phyloP scores from a whole-genome alignment of 2,329 filamentous ascomycete genomes.

The Bipolaris victoriae region DNA sequence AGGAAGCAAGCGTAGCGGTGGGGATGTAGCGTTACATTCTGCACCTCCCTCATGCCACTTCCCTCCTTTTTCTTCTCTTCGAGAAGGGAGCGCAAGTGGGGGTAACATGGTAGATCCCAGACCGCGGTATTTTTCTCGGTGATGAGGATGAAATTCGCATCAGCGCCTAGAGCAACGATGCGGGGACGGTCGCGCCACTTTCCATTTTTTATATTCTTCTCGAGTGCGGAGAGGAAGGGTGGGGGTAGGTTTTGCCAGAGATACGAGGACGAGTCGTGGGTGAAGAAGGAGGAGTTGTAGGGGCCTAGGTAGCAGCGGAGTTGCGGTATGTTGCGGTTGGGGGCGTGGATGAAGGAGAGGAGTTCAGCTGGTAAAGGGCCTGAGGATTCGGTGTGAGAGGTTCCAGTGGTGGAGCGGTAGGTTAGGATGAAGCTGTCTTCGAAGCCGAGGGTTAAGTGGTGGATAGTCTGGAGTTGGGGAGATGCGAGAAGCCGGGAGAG shows the following conservation, averaged over 20 bases:
- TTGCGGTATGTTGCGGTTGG: constrained; percentile 33
- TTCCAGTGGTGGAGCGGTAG: constrained; percentile 36
- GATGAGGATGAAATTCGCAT: constrained; percentile 38
- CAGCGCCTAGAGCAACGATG: constrained; percentile 40
- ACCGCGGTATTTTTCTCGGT: constrained; percentile 38
- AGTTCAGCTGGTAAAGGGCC: constrained; percentile 35
- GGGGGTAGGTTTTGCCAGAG: constrained; percentile 44
- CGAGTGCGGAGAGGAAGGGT: constrained; percentile 29
- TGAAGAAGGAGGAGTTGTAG: constrained; percentile 44
- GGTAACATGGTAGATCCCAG: constrained; percentile 39
- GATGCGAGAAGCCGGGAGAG: constrained; percentile 34
- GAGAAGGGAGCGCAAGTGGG: constrained; percentile 25
- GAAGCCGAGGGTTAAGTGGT: constrained; percentile 43
- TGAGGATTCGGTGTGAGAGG: constrained; percentile 34
- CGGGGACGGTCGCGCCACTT: constrained; percentile 41
- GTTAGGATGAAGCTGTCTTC: constrained; percentile 44
- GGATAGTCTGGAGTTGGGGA: constrained; percentile 28
- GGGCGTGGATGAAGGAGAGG: constrained; percentile 32
- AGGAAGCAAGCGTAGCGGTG: constrained; percentile 44
- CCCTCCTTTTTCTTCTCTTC: constrained; percentile 4
- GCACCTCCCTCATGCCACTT: constrained; percentile 28
- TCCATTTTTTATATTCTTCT: constrained; percentile 37
- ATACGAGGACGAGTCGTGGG: constrained; percentile 35
- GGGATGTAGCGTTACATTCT: constrained; percentile 33
- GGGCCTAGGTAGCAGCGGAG: constrained; percentile 41